phyloP scores from a whole-genome alignment of 1,284 basidiomycete species.

The Moniliophthora roreri region DNA sequence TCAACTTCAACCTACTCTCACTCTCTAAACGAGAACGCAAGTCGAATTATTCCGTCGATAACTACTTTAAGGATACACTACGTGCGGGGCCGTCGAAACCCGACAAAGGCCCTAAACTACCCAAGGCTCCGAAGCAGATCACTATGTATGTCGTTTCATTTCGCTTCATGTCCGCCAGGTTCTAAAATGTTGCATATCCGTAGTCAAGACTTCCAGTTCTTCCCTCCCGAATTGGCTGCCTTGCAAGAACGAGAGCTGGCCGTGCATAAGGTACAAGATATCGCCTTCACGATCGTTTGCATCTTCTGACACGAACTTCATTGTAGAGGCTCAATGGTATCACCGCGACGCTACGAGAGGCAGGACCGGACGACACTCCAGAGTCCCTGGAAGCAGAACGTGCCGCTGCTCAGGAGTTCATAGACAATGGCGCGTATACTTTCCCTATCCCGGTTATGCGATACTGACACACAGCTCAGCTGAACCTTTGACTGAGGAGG shows the following conservation, averaged over 20 bases:
- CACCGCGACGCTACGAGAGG: constrained; percentile 69
- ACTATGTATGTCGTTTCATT: constrained; percentile 54
- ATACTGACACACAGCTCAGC: constrained; percentile 42
- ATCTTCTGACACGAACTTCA: neutral
- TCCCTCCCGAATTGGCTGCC: constrained; percentile 78
- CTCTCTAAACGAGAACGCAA: constrained; percentile 96
- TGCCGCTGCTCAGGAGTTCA: constrained; percentile 80
- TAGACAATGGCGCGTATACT: constrained; percentile 66
- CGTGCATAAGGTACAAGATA: constrained; percentile 82
- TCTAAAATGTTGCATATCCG: constrained; percentile 5
- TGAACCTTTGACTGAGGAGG: constrained; percentile 86
- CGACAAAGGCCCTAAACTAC: constrained; percentile 83
- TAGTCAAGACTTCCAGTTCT: constrained; percentile 98
- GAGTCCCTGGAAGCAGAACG: constrained; percentile 88
- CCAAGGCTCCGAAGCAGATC: constrained; percentile 89
- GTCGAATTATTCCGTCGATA: constrained; percentile 92
- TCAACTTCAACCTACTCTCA: constrained; percentile 84
- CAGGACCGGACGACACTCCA: constrained; percentile 74
- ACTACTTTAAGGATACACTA: constrained; percentile 93
- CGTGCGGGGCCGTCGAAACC: constrained; percentile 76
- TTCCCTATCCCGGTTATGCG: neutral
- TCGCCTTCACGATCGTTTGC: too few relatives aligned
- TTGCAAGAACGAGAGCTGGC: constrained; percentile 89
- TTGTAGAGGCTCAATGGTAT: constrained; percentile 72
- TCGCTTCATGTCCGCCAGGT: neutral